Percentiles rank a stretch among this genome's conserved stretches.
These are phyloP conservation scores for Trichoderma sp. DNA, from an alignment of 2,329 filamentous ascomycete species.

Conservation along the genomic window DNA sequence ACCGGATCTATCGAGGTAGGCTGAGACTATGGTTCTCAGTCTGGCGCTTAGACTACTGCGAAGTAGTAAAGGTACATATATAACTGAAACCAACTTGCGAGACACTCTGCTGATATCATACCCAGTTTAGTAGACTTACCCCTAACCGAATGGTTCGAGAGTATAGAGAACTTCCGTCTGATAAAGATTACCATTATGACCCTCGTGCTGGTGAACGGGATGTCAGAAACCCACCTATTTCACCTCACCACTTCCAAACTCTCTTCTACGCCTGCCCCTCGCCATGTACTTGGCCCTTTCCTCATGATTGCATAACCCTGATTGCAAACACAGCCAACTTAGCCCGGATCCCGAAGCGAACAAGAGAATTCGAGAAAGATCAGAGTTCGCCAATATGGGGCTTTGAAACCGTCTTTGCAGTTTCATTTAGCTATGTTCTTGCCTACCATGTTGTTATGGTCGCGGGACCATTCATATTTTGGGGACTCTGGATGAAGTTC, in stretches of 20 bases:
- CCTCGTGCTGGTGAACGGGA: not conserved
- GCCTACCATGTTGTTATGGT: not conserved
- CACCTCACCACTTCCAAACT: not conserved
- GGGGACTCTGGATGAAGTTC: not conserved
- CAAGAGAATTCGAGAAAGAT: not conserved
- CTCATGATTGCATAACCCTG: not conserved
- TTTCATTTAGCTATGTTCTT: not conserved
- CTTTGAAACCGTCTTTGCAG: not conserved
- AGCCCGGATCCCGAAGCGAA: not conserved
- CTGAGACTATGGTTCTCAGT: not conserved
- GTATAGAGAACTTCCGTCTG: not conserved
- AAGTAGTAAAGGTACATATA: not conserved
- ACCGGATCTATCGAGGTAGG: not conserved
- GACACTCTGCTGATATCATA: not conserved
- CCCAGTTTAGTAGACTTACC: not conserved
- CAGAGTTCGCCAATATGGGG: not conserved
- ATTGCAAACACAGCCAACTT: not conserved
- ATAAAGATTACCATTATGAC: not conserved
- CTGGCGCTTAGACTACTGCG: not conserved
- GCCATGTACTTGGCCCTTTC: not conserved
- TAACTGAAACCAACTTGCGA: not conserved
- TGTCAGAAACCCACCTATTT: not conserved
- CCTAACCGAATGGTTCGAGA: not conserved
- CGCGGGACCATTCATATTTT: not conserved
- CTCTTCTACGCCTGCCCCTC: not conserved